Evolutionary conservation across 2,329 filamentous ascomycete species (phyloP).

Genomic region (Fusarium sp.): DNA sequence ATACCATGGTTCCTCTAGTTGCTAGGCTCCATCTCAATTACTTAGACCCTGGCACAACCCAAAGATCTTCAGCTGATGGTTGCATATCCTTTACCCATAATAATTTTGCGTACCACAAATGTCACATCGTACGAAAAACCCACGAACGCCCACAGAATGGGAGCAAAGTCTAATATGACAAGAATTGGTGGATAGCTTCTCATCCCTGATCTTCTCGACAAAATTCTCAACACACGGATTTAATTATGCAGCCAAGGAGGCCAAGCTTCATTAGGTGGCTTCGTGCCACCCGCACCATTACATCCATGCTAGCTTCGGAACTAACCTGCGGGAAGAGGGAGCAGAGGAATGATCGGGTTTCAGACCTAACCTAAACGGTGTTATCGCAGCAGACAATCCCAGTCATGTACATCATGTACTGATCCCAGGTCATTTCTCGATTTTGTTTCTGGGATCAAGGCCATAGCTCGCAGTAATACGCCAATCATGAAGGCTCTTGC

Average conservation of each 20-base stretch:
- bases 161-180: background rate
- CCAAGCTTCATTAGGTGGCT: background rate
- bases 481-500: slow-evolving; percentile 13
- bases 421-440: slow-evolving; percentile 8
- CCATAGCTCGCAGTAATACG: background rate
- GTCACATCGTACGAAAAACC: background rate
- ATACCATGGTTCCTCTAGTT: background rate
- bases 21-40: background rate
- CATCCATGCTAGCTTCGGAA: slow-evolving; percentile 6
- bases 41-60: background rate
- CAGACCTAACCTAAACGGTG: background rate
- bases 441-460: background rate
- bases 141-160: background rate
- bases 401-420: slow-evolving; percentile 3
- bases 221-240: background rate
- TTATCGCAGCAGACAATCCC: slow-evolving; percentile 4
- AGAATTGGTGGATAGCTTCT: background rate
- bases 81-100: background rate
- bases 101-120: background rate
- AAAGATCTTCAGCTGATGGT: background rate
- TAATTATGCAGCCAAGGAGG: slow-evolving; percentile 4
- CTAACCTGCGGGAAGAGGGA: slow-evolving; percentile 10
- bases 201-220: background rate
- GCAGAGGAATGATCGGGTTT: background rate
- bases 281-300: background rate